Conservation (phyloP, 495 filamentous ascomycete species). For the Cenococcum geophilum region DNA sequence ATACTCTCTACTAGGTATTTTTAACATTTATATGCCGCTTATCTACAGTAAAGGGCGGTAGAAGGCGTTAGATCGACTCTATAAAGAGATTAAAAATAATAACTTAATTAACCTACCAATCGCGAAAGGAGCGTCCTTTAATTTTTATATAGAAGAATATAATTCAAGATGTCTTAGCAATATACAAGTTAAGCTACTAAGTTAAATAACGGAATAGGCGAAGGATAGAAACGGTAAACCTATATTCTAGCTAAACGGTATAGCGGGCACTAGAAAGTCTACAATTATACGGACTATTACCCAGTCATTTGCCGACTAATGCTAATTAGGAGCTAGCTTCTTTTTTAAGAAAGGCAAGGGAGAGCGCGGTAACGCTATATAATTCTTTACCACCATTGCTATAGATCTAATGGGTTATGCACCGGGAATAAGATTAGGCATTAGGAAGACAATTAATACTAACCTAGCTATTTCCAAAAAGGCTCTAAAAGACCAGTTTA, state of each 20-base stretch:
- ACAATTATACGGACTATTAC: conserved; percentile 32
- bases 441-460: conserved; percentile 10
- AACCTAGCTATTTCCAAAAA: conserved; percentile 14
- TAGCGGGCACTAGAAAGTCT: conserved; percentile 10
- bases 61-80: too few species aligned
- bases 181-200: conserved; percentile 19
- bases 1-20: too few species aligned
- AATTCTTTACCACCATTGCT: conserved; percentile 26
- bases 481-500: conserved; percentile 11
- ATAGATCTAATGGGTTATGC: conserved; percentile 3
- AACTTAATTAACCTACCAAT: too few species aligned
- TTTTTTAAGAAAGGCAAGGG: too few species aligned
- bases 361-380: conserved; percentile 16
- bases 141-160: conserved; percentile 16
- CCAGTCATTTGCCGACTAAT: conserved; percentile 11
- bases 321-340: conserved; percentile 26
- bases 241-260: conserved; percentile 37
- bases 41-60: too few species aligned
- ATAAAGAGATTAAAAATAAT: too few species aligned
- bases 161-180: conserved; percentile 19
- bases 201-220: too few species aligned
- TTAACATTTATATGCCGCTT: too few species aligned
- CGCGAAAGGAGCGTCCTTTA: too few species aligned
- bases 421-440: conserved; percentile 5
- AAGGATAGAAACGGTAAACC: neutral